Base-by-base conservation (phyloP, 306 rosid genomes). In the Crotalaria pallida region DNA sequence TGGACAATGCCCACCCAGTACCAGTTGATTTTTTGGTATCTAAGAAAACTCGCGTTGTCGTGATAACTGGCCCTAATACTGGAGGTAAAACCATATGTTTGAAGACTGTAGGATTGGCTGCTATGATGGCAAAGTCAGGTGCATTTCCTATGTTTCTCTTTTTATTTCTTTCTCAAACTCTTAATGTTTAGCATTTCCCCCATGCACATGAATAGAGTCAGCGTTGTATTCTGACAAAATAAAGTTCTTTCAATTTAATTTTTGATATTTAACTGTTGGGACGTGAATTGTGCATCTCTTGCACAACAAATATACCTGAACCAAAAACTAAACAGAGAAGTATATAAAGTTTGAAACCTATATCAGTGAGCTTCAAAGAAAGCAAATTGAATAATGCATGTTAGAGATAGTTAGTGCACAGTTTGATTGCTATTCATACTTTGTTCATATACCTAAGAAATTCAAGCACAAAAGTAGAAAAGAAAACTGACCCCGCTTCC, bases 121-220 rank as follows among this genome's bases (percentile, higher is more conserved):
- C 92, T 72, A 88, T 88, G 92, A 90, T 94, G 99, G 97, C 97
- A 71, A 94, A 87, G 79, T 90, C 99, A 94, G 97, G 99, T 94
- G 50, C 49, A 16, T 67, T 70, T 38, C 41, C 44, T 13, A 16
- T 26, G 45, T 17, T 38, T 40, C 29, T 72, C 8, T 69, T 33
- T 43, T 49, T 29, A 19, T 49, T 12, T 45, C 21, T 22, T n/a
- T n/a, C n/a, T n/a, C n/a, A n/a, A n/a, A n/a, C 40, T 61, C 40
- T 4, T 3, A 3, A 8, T 53, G 61, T 41, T 33, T 62, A 38
- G 52, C 60, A n/a, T 34, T 29, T 29, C 29, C 62, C 62, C 34
- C 33, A 10, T 64, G 55, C 67, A 18, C 40, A 27, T 52, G 26
- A 36, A 79, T 53, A 59, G 71, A 81, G 60, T 21, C 62, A 34